Evolutionary conservation across 2,329 filamentous ascomycete genomes (phyloP), one percentile per base, ranked within the genome.

Genomic region (Hansfordia pulvinata): DNA sequence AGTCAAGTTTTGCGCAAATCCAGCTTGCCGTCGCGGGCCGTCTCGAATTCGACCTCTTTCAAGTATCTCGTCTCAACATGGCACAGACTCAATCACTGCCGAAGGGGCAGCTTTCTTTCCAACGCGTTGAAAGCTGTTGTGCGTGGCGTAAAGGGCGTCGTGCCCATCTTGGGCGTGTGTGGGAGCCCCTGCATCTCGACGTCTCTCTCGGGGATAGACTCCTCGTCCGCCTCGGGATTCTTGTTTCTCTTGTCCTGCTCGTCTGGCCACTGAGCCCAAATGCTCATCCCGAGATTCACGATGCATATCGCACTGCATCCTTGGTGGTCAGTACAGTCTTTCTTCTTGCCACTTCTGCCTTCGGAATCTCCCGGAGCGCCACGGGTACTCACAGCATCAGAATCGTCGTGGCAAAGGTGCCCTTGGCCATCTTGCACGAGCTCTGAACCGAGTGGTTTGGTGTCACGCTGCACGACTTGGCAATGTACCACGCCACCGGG

Each of bases 371-470:
- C n/a, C n/a, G n/a, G n/a, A n/a, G n/a, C n/a, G n/a, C n/a, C n/a
- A n/a, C n/a, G n/a, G n/a, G n/a, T n/a, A n/a, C n/a, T n/a, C n/a
- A 81, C 76, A 81, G 56, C 68, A 83, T 73, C 36, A 75, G 58
- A 10, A 75, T 50, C 1, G 72, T 73, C 12, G 70, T 59, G 10
- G 66, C 76, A 39, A 83, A 77, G 10, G 64, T 60, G 27, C 62
- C 68, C 47, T 83, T 77, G 6, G 80, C 78, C 46, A 80, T 63
- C 42, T 61, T 52, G 49, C 81, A 88, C 40, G 69, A 71, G 29
- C 62, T 53, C 25, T 66, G 58, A 16, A 66, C 63, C 26, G 51
- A 53, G 33, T 62, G 62, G 5, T 62, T 56, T 28, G 56, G 57
- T 3, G 75, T 73, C 19, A 76, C 60, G 28, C 52, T 58, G 53